Evolutionary conservation across 2,329 filamentous ascomycete species (phyloP), one percentile per base, ranked within the genome.

Genomic region (Ilyonectria destructans): DNA sequence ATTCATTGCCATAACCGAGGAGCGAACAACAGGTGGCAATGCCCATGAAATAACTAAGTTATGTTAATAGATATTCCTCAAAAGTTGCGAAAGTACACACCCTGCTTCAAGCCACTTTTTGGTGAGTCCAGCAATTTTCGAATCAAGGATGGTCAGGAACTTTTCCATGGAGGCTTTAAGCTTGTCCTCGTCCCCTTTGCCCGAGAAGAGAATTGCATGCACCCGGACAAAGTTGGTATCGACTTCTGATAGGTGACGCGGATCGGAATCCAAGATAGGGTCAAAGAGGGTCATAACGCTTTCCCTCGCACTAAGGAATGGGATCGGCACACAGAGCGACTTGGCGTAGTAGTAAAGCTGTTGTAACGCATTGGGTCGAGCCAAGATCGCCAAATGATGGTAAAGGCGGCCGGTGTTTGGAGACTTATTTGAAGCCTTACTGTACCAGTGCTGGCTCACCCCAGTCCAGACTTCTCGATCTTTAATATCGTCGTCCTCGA

Each of bases 391-490:
- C 0, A 98, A 83, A 75, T 98, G 95, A 72, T 98, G 95, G 67
- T 97, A 96, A 0, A 98, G 85, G 0, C 95, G 86, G 0, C 96
- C 96, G 0, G 92, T 90, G 0, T 87, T 88, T 0, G 95, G 94
- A 0, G 90, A 89, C 31, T 91, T 91, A 72, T 97, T 92, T 0
- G 93, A 93, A 0, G 94, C 93, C 72, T 92, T 92, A 2, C 88
- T 91, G 72, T 97, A 98, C 96, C 96, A 98, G 48, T 92, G 90
- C 0, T 91, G 85, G 0, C 93, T 92, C 0, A 97, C 93, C 0
- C 88, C 87, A 0, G 92, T 93, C 96, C 96, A 98, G 0, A 90
- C 89, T 56, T 97, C 93, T 1, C 93, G 85, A 62, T 96, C 92
- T 2, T 88, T 82, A 21, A 93, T 86, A 69, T 96, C 92, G 29